Evolutionary conservation across 225 moss, liverwort and hornwort genomes (phyloP), one percentile per base, ranked within the genome.

Genomic region (Asterella californica): DNA sequence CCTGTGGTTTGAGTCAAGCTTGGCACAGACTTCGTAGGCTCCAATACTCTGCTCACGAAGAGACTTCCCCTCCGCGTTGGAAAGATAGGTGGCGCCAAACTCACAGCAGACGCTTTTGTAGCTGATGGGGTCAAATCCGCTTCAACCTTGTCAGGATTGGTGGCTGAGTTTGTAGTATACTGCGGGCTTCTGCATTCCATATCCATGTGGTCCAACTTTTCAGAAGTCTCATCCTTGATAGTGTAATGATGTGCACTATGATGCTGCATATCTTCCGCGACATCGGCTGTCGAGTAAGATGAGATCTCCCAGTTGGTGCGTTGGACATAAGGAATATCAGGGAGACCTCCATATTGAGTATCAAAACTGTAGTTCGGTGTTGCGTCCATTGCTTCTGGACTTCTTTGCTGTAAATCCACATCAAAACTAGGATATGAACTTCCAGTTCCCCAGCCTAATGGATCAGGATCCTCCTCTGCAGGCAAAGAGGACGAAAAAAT

Each of bases 381-480:
- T n/a, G 36, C 46, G 30, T 52, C 72, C 53, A 74, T 11, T 49
- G 1, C n/a, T 60, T 29, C 36, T 47, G 61, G 74, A 54, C 71
- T 79, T 66, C 30, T 19, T n/a, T 72, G 4, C 33, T 72, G 71
- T 24, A 45, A 52, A 65, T 19, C 74, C 22, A 79, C 60, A 21
- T 80, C 80, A 57, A 65, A 64, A 79, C 54, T 78, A 15, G 69
- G 33, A 47, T 61, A 64, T 27, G 53, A 49, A 75, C 25, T 84
- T 34, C 54, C 42, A 18, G 70, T 81, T 22, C 87, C 87, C 87
- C 87, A 88, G 49, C 87, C 84, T 33, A 88, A 78, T 50, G 87
- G 84, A 53, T 87, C 87, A 42, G 87, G 85, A 77, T 88, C 87
- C 57, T 85, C 67, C 27, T 88, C 87, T 15, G 76, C 80, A 47